phyloP scores from a whole-genome alignment of 116 monocot species.

The Papilionanthe hybrid region DNA sequence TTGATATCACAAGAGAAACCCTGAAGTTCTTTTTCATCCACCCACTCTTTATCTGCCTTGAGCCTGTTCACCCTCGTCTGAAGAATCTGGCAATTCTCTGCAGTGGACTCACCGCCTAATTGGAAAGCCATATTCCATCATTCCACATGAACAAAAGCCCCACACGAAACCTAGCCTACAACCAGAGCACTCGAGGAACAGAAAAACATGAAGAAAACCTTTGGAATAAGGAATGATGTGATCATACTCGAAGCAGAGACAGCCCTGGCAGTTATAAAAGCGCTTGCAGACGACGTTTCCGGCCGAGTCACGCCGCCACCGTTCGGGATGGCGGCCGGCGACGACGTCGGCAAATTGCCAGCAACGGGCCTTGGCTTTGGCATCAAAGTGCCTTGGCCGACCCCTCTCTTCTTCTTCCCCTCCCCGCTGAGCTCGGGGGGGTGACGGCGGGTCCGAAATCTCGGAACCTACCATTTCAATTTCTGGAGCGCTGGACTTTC shows the following conservation, averaged over 20 bases:
- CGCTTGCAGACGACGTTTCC: constrained; percentile 90
- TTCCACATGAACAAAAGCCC: constrained; percentile 1
- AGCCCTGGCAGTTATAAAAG: constrained; percentile 79
- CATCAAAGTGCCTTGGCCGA: constrained; percentile 63
- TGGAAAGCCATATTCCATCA: background rate
- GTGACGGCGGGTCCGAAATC: background rate
- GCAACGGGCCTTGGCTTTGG: constrained; percentile 54
- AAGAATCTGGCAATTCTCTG: constrained; percentile 90
- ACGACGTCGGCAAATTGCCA: constrained; percentile 72
- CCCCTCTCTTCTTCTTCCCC: constrained; percentile 26
- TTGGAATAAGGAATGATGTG: constrained; percentile 88
- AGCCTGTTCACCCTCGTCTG: constrained; percentile 85
- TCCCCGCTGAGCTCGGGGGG: background rate
- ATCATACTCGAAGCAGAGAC: constrained; percentile 96
- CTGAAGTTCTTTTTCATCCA: constrained; percentile 55
- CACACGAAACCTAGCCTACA: constrained; percentile 2
- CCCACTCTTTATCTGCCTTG: constrained; percentile 70
- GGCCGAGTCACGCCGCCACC: constrained; percentile 81
- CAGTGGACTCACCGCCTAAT: constrained; percentile 72
- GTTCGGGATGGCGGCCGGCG: constrained; percentile 73
- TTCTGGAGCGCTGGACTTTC: too few relatives aligned
- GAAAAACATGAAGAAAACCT: constrained; percentile 24
- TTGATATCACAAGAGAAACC: constrained; percentile 88
- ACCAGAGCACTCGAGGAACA: background rate
- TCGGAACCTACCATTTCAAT: background rate